Conservation (phyloP, 371 early-diverging fungal species). For the Basidiobolus heterosporus region DNA sequence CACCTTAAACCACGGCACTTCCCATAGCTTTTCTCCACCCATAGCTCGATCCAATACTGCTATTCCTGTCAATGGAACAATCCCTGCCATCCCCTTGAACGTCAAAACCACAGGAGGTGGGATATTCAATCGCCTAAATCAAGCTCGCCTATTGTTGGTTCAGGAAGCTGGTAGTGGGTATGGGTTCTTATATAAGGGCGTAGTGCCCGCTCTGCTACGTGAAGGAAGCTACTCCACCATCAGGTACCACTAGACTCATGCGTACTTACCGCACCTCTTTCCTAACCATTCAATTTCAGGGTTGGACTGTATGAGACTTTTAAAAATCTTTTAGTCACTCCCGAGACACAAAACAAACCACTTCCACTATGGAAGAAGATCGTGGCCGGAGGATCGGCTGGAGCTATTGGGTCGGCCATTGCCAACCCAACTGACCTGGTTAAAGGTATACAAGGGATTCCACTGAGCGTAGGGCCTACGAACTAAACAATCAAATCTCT, state of each 20-base stretch:
- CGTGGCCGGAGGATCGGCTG: slow-evolving; percentile 19
- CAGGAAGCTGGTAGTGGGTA: slow-evolving; percentile 13
- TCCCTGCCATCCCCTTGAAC: background rate
- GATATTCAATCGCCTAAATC: background rate
- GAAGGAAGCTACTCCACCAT: slow-evolving; percentile 25
- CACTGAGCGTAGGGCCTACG: slow-evolving; percentile 1
- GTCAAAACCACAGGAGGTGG: background rate
- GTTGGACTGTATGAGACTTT: slow-evolving; percentile 33
- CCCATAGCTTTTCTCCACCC: background rate
- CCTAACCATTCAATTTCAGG: too few species aligned
- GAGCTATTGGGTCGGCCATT: slow-evolving; percentile 24
- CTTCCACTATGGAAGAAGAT: slow-evolving; percentile 14
- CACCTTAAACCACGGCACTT: background rate
- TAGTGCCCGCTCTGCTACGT: slow-evolving; percentile 27
- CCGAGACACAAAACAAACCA: slow-evolving; percentile 9
- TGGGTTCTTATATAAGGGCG: slow-evolving; percentile 20
- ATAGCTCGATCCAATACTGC: slow-evolving; percentile 1
- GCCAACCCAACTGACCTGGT: slow-evolving; percentile 32
- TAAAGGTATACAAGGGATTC: too few species aligned
- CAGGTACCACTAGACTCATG: slow-evolving; percentile 3
- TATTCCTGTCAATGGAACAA: background rate
- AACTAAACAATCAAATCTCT: background rate
- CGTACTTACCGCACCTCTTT: background rate
- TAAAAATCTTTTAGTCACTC: slow-evolving; percentile 11
- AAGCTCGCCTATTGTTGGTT: slow-evolving; percentile 6